phyloP scores from a whole-genome alignment of 495 filamentous ascomycete genomes.

The Neurospora pannonica region DNA sequence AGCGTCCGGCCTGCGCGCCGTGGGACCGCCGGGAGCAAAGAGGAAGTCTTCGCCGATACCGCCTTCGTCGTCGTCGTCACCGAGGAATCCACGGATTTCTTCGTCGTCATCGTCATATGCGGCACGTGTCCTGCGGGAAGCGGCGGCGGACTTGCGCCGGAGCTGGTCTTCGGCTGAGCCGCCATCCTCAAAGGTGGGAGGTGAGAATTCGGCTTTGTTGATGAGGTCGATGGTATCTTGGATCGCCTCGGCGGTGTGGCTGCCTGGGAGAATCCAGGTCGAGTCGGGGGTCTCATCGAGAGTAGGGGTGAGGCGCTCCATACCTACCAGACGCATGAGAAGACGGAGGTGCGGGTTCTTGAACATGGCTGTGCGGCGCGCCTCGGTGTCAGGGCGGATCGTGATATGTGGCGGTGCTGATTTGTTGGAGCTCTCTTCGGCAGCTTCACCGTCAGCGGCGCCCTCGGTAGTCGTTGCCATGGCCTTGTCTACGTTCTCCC shows the following conservation, averaged over 20 bases:
- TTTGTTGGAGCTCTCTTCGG: conserved; percentile 25
- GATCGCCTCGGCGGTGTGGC: conserved; percentile 51
- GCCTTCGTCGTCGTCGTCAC: conserved; percentile 54
- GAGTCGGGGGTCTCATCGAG: conserved; percentile 62
- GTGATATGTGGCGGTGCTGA: conserved; percentile 34
- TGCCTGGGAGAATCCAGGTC: conserved; percentile 69
- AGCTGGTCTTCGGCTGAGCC: conserved; percentile 65
- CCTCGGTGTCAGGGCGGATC: conserved; percentile 59
- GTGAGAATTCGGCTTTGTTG: conserved; percentile 61
- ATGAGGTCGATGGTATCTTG: conserved; percentile 51
- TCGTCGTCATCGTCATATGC: conserved; percentile 56
- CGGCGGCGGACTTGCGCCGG: conserved; percentile 50
- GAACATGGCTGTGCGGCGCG: conserved; percentile 64
- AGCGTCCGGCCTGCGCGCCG: conserved; percentile 33
- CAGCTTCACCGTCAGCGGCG: conserved; percentile 27
- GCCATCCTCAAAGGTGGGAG: conserved; percentile 61
- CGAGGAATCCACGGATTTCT: conserved; percentile 42
- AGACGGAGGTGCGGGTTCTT: conserved; percentile 86
- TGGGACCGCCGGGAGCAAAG: conserved; percentile 64
- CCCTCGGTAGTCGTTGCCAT: conserved; percentile 16
- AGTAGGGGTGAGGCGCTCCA: conserved; percentile 53
- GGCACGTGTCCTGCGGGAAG: conserved; percentile 25
- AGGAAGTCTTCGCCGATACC: conserved; percentile 39
- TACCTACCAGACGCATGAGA: conserved; percentile 66
- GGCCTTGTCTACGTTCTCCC: conserved; percentile 64